Conservation (phyloP, 2,329 filamentous ascomycete genomes). For the Rhynchosporium agropyri region DNA sequence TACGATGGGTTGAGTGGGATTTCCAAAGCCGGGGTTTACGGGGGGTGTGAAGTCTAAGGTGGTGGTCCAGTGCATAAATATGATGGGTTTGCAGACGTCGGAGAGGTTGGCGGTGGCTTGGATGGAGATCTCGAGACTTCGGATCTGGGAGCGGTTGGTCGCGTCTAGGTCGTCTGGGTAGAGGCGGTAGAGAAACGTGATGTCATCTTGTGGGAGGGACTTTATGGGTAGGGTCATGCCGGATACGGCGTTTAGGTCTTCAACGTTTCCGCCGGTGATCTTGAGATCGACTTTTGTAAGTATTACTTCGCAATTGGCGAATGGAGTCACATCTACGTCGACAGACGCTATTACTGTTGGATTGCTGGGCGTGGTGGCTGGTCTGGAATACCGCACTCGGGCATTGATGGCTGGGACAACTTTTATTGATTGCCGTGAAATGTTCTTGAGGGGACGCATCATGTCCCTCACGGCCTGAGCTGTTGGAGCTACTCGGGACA, state of each 20-base stretch:
- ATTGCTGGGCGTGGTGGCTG: constrained; percentile 57
- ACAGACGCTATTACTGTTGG: constrained; percentile 68
- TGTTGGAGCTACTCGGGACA: constrained; percentile 72
- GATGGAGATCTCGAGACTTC: constrained; percentile 62
- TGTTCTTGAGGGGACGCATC: constrained; percentile 64
- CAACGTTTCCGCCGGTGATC: constrained; percentile 60
- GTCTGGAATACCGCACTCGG: constrained; percentile 70
- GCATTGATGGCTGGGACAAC: constrained; percentile 73
- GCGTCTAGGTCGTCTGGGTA: constrained; percentile 47
- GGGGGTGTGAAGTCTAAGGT: constrained; percentile 69
- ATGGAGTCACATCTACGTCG: constrained; percentile 73
- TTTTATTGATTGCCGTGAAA: constrained; percentile 63
- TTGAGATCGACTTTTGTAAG: constrained; percentile 61
- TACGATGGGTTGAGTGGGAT: constrained; percentile 59
- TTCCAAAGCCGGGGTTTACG: constrained; percentile 64
- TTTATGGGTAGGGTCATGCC: constrained; percentile 58
- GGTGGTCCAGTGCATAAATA: constrained; percentile 70
- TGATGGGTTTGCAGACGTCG: constrained; percentile 59
- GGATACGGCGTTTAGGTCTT: constrained; percentile 55
- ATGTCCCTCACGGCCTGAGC: constrained; percentile 61
- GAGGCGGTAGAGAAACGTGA: constrained; percentile 74
- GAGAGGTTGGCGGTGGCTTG: constrained; percentile 61
- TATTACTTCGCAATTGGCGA: constrained; percentile 66
- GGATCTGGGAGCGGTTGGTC: constrained; percentile 50
- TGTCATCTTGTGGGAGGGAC: constrained; percentile 72